A percentile compares a stretch with the other conserved stretches of the same genome.
These are phyloP conservation scores for Colletotrichum tropicale DNA, from an alignment of 2,329 filamentous ascomycete species.

Conservation along the genomic window DNA sequence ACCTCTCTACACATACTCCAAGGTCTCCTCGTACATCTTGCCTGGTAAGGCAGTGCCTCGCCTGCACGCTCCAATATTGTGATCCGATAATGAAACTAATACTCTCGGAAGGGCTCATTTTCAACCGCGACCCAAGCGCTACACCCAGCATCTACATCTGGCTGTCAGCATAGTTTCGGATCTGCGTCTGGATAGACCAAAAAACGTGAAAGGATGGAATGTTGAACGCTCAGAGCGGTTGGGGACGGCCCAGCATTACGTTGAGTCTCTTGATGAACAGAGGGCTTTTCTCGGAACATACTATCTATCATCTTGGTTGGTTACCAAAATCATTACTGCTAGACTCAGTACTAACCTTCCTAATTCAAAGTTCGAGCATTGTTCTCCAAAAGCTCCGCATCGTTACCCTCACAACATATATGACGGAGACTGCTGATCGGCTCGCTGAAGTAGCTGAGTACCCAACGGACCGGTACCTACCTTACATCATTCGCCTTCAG, in stretches of 20 bases:
- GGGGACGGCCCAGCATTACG: neutral
- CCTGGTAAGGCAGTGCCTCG: constrained; percentile 28
- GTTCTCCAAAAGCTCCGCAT: constrained; percentile 33
- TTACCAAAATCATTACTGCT: neutral
- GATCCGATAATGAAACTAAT: neutral
- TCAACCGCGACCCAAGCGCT: constrained; percentile 29
- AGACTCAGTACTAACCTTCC: neutral
- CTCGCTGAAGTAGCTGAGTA: constrained; percentile 16
- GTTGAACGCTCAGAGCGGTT: constrained; percentile 21
- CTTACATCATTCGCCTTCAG: constrained; percentile 33
- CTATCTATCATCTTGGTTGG: constrained; percentile 34
- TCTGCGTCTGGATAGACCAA: constrained; percentile 31
- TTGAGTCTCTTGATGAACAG: constrained; percentile 27
- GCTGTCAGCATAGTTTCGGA: constrained; percentile 35
- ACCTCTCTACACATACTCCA: constrained; percentile 32
- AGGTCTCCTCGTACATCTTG: constrained; percentile 32
- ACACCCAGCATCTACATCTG: constrained; percentile 32
- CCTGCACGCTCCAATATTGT: neutral
- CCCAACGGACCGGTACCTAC: constrained; percentile 30
- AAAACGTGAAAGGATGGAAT: constrained; percentile 30
- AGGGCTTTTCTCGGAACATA: constrained; percentile 34
- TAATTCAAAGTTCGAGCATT: constrained; percentile 26
- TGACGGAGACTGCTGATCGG: constrained; percentile 27
- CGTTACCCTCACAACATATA: constrained; percentile 30
- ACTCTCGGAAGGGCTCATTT: constrained; percentile 31